phyloP scores from a whole-genome alignment of 306 rosid genomes.

The Benincasa hispida region DNA sequence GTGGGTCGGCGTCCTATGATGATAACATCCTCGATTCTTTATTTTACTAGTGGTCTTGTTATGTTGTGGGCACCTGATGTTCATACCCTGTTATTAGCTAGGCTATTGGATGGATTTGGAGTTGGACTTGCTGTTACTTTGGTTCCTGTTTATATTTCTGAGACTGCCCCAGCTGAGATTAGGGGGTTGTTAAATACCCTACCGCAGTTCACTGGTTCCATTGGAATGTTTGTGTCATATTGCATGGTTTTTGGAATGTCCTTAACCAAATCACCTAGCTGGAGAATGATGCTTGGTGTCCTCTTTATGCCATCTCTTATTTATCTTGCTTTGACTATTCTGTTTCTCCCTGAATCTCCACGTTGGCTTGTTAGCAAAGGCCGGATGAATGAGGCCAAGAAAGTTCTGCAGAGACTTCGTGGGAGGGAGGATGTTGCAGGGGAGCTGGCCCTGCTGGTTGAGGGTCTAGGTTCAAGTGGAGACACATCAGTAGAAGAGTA shows the following conservation, averaged over 20 bases:
- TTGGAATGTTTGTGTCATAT: constrained; percentile 30
- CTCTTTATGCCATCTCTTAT: constrained; percentile 24
- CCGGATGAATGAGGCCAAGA: constrained; percentile 22
- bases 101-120: constrained; percentile 32
- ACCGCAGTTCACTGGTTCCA: constrained; percentile 27
- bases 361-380: constrained; percentile 37
- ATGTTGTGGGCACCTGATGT: constrained; percentile 38
- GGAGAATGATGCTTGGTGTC: constrained; percentile 34
- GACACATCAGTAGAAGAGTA: constrained; percentile 30
- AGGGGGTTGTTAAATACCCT: constrained; percentile 28
- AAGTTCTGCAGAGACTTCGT: constrained; percentile 23
- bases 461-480: constrained; percentile 27
- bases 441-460: constrained; percentile 29
- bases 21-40: constrained; percentile 23
- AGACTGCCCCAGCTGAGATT: constrained; percentile 28
- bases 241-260: constrained; percentile 37
- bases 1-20: constrained; percentile 28
- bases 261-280: constrained; percentile 18
- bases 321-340: constrained; percentile 15
- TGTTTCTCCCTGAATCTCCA: constrained; percentile 32
- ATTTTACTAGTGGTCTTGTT: constrained; percentile 23
- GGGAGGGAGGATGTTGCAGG: constrained; percentile 32
- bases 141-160: constrained; percentile 30
- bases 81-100: constrained; percentile 14
- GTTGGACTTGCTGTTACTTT: constrained; percentile 34